Percentiles rank a stretch among this genome's conserved stretches.
Evolutionary conservation across 2,329 filamentous ascomycete species (phyloP).

Genomic region (Monilinia laxa): DNA sequence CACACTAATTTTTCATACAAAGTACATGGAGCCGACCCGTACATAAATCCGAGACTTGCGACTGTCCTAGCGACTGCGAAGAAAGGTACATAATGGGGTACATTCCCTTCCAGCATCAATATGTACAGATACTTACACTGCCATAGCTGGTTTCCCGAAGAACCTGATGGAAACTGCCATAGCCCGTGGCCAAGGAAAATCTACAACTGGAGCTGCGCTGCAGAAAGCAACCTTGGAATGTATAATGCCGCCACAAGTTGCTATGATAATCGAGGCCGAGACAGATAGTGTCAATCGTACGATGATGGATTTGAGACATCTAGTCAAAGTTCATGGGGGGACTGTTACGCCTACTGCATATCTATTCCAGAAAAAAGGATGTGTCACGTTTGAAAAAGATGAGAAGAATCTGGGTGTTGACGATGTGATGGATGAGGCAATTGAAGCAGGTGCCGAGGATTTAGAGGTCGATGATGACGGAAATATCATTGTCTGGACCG

Average conservation of each 20-base stretch:
- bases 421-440: slow-evolving; percentile 74
- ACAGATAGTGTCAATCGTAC: slow-evolving; percentile 77
- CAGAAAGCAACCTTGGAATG: slow-evolving; percentile 77
- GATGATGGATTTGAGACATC: slow-evolving; percentile 67
- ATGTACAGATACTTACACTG: slow-evolving; percentile 29
- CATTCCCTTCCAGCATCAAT: slow-evolving; percentile 27
- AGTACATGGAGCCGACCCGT: slow-evolving; percentile 72
- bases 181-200: slow-evolving; percentile 82
- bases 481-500: slow-evolving; percentile 68
- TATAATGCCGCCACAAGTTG: slow-evolving; percentile 69
- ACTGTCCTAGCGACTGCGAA: slow-evolving; percentile 74
- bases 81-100: slow-evolving; percentile 55
- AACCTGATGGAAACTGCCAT: slow-evolving; percentile 80
- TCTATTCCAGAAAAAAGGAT: slow-evolving; percentile 79
- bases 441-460: slow-evolving; percentile 81
- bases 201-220: slow-evolving; percentile 70
- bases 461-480: slow-evolving; percentile 67
- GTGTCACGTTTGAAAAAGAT: slow-evolving; percentile 65
- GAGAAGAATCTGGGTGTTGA: slow-evolving; percentile 54
- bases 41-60: slow-evolving; percentile 73
- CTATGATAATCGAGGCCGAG: slow-evolving; percentile 79
- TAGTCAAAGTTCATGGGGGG: slow-evolving; percentile 72
- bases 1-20: slow-evolving; percentile 40
- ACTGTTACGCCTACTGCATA: slow-evolving; percentile 73
- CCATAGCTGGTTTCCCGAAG: slow-evolving; percentile 73